Conservation (phyloP, 805 yeast genomes). For the Maudiozyma turicensis region DNA sequence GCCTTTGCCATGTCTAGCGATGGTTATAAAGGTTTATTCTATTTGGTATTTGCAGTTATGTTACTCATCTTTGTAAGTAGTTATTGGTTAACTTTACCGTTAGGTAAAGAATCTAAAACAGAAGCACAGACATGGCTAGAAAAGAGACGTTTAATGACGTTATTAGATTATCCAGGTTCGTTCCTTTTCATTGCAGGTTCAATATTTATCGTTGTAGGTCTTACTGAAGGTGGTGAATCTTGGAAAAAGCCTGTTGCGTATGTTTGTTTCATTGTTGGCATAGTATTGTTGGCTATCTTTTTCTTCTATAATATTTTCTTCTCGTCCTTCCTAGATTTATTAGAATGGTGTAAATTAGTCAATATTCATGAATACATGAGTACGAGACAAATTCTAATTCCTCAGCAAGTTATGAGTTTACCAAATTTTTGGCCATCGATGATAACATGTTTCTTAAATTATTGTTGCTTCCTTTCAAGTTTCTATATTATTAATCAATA, state of each 20-base stretch:
- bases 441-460: conserved; percentile 1
- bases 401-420: neutral
- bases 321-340: neutral
- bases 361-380: neutral
- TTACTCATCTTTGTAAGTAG: neutral
- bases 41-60: neutral
- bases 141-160: neutral
- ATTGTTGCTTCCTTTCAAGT: neutral
- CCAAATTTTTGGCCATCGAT: neutral
- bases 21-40: neutral
- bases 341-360: neutral
- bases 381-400: conserved; percentile 1
- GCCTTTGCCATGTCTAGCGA: conserved; percentile 1
- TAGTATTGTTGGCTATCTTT: neutral
- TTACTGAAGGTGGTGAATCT: conserved; percentile 2
- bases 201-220: neutral
- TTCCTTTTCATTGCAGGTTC: neutral
- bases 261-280: neutral
- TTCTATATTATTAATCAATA: conserved; percentile 1
- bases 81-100: neutral
- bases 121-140: neutral
- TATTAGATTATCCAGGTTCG: neutral
- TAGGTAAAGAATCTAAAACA: neutral
- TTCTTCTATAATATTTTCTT: neutral
- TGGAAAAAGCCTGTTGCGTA: conserved; percentile 1